Evolutionary conservation across 345 rosid species (phyloP).

Genomic region (Arabidopsis arenosa): DNA sequence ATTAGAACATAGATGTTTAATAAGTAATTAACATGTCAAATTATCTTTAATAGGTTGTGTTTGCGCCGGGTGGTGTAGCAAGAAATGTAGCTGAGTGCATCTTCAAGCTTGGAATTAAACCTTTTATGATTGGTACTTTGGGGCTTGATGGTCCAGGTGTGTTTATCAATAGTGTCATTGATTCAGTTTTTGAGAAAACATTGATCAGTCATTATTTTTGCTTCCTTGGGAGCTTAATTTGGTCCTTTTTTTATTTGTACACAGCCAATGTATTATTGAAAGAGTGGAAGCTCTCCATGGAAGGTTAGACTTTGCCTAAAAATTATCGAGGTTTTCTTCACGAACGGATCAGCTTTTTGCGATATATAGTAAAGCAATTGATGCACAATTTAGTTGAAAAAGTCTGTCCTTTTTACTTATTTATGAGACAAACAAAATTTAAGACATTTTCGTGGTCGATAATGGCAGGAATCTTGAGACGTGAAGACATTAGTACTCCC

Average conservation of each 20-base stretch:
- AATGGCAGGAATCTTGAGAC: slow-evolving; percentile 68
- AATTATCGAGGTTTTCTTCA: not conserved
- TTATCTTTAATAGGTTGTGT: slow-evolving; percentile 50
- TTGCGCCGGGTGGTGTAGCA: slow-evolving; percentile 82
- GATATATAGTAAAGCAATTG: not conserved
- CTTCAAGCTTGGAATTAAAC: slow-evolving; percentile 72
- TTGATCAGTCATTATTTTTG: not conserved
- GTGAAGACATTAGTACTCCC: slow-evolving; percentile 65
- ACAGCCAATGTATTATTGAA: slow-evolving; percentile 43
- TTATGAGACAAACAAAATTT: not conserved
- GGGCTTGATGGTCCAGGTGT: slow-evolving; percentile 80
- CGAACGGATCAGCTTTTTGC: not conserved
- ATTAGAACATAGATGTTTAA: not conserved
- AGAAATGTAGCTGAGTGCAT: slow-evolving; percentile 91
- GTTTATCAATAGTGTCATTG: too few species aligned
- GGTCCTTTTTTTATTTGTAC: not conserved
- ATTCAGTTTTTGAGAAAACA: not conserved
- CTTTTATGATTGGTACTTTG: slow-evolving; percentile 81
- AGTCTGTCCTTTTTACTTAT: not conserved
- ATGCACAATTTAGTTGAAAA: not conserved
- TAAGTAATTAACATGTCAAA: not conserved
- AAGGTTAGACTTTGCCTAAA: slow-evolving; percentile 27
- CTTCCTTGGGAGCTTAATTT: not conserved
- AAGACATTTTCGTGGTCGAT: not conserved
- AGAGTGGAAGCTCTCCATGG: slow-evolving; percentile 41